These are phyloP conservation scores for Macroventuria anomochaeta DNA, from an alignment of 2,329 filamentous ascomycete species.

Conservation along the genomic window DNA sequence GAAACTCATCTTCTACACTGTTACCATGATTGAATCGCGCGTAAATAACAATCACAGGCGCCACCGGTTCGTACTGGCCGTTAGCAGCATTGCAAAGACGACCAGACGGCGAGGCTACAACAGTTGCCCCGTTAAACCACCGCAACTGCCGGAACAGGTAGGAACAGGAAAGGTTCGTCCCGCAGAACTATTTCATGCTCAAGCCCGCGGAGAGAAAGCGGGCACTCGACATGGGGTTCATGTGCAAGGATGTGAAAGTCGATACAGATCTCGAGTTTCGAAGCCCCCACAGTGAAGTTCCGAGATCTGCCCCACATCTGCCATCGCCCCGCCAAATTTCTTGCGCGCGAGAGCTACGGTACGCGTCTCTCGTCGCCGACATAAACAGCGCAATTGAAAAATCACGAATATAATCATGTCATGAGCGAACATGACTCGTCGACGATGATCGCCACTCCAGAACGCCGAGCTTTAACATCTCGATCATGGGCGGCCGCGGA, in stretches of 20 bases:
- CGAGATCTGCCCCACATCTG: constrained; percentile 6
- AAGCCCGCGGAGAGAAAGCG: not conserved
- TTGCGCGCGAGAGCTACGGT: not conserved
- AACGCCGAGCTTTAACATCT: not conserved
- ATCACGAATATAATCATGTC: not conserved
- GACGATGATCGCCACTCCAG: not conserved
- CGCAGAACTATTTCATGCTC: constrained; percentile 1
- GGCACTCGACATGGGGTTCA: not conserved
- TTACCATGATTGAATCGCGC: not conserved
- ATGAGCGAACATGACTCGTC: constrained; percentile 2
- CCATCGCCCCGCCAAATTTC: constrained; percentile 1
- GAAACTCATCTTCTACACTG: too few relatives aligned
- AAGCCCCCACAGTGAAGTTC: not conserved
- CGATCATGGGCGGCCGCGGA: constrained; percentile 19
- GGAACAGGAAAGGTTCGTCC: constrained; percentile 4
- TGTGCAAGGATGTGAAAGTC: not conserved
- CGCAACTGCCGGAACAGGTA: not conserved
- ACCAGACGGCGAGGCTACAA: not conserved
- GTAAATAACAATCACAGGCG: not conserved
- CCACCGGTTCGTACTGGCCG: not conserved
- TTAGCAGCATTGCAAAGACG: not conserved
- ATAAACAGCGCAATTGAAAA: not conserved
- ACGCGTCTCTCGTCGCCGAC: not conserved
- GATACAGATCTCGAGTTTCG: not conserved
- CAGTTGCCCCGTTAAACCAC: not conserved